A percentile compares a stretch with the other conserved stretches of the same genome.
phyloP scores from a whole-genome alignment of 2,329 filamentous ascomycete genomes.

The Neophaeococcomyces mojaviensis region DNA sequence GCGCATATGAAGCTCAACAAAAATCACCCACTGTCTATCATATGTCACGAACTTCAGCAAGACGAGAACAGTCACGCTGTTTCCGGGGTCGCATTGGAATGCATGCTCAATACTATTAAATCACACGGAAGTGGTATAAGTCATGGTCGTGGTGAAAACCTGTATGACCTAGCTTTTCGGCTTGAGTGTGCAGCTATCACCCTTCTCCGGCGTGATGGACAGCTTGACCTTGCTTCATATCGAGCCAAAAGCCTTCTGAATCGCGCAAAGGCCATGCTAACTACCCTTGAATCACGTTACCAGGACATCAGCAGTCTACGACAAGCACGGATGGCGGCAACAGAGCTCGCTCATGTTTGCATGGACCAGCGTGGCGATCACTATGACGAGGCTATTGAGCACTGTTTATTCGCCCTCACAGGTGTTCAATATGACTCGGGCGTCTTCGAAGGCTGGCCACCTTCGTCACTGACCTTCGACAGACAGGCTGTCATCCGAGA shows the following conservation, averaged over 20 bases:
- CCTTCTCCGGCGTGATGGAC: conserved; percentile 5
- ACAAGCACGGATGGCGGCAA: conserved; percentile 3
- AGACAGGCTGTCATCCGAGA: conserved; percentile 6
- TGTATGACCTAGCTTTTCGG: neutral
- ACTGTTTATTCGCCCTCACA: conserved; percentile 6
- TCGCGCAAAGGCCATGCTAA: no score
- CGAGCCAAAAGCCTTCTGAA: no score
- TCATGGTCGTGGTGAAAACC: neutral
- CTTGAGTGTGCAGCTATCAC: conserved; percentile 8
- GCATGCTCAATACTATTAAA: conserved; percentile 3
- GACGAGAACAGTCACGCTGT: neutral
- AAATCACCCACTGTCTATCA: conserved; percentile 4
- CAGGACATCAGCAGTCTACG: no score
- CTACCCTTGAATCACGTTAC: no score
- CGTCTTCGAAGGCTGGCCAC: neutral
- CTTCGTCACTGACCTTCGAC: neutral
- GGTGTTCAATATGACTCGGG: conserved; percentile 1
- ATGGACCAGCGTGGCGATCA: neutral
- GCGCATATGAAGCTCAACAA: conserved; percentile 6
- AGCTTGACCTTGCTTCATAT: conserved; percentile 5
- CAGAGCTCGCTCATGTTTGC: neutral
- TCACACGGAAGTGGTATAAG: no score
- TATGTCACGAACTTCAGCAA: conserved; percentile 7
- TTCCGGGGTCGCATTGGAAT: conserved; percentile 4
- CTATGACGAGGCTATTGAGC: neutral